A percentile compares a stretch with the other conserved stretches of the same genome.
Evolutionary conservation across 2,329 filamentous ascomycete species (phyloP).

Genomic region (Beauveria rudraprayagi): DNA sequence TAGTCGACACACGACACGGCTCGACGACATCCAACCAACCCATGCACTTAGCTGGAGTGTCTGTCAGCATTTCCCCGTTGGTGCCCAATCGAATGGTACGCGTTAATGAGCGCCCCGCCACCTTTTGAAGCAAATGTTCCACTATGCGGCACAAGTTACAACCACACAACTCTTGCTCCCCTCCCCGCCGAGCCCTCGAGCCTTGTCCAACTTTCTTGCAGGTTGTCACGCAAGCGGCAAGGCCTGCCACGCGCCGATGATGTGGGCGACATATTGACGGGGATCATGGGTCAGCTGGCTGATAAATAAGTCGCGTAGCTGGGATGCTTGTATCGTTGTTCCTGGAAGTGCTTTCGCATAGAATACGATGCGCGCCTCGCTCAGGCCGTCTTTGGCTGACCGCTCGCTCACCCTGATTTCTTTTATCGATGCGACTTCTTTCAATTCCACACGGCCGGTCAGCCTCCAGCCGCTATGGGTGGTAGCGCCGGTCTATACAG

Average conservation of each 20-base stretch:
- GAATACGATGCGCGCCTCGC: background rate
- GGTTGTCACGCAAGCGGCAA: too few species aligned
- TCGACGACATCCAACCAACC: conserved; percentile 6
- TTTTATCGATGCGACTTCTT: background rate
- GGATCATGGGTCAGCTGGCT: background rate
- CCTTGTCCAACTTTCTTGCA: too few species aligned
- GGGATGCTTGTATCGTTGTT: too few species aligned
- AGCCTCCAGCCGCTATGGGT: background rate
- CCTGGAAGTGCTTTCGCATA: background rate
- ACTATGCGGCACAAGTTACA: conserved; percentile 4
- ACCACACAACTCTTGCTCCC: too few species aligned
- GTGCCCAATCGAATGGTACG: conserved; percentile 11
- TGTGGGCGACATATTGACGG: background rate
- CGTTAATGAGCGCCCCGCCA: conserved; percentile 10
- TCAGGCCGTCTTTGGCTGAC: background rate
- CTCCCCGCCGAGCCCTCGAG: too few species aligned
- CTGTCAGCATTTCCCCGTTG: background rate
- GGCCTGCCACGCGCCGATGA: background rate
- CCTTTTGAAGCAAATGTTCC: background rate
- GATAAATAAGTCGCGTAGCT: background rate
- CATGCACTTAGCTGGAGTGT: background rate
- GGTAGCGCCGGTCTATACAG: background rate
- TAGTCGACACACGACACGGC: background rate
- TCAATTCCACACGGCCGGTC: background rate
- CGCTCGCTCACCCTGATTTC: background rate